These are phyloP conservation scores for Cutaneotrichosporon cavernicola DNA, from an alignment of 1,284 basidiomycete genomes.

Conservation along the genomic window DNA sequence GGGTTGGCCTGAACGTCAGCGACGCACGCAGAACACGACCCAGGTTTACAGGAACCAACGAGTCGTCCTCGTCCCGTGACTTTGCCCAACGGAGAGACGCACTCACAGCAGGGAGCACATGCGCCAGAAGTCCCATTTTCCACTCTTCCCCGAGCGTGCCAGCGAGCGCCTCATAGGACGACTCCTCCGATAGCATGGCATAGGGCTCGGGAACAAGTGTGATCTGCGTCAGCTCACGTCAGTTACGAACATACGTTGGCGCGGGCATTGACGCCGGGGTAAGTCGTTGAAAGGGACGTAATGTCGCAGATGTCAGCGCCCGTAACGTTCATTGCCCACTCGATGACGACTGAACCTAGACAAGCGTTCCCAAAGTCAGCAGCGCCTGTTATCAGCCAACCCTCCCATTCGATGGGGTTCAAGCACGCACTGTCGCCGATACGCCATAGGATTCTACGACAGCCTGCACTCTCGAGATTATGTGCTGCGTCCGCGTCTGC, in stretches of 20 bases:
- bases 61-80: too few species aligned
- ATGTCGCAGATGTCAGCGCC: slow-evolving; percentile 7
- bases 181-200: slow-evolving; percentile 3
- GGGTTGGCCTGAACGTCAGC: slow-evolving; percentile 10
- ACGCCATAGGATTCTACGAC: slow-evolving; percentile 7
- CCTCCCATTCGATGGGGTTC: background rate
- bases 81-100: too few species aligned
- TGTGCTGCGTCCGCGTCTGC: background rate
- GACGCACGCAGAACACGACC: too few species aligned
- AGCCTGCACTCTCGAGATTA: slow-evolving; percentile 1
- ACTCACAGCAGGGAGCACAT: slow-evolving; percentile 16
- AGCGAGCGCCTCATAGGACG: slow-evolving; percentile 2
- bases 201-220: slow-evolving; percentile 10
- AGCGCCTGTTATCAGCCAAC: background rate
- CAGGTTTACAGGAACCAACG: too few species aligned
- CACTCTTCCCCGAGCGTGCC: slow-evolving; percentile 2
- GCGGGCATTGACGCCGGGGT: background rate
- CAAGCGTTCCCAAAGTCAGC: slow-evolving; percentile 11
- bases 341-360: slow-evolving; percentile 1
- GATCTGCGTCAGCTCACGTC: slow-evolving; percentile 6
- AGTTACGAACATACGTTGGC: slow-evolving; percentile 6
- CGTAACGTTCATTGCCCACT: background rate
- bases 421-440: slow-evolving; percentile 5
- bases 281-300: background rate
- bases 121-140: slow-evolving; percentile 15